Conservation (phyloP, 2,329 filamentous ascomycete species). For the Stemphylium lycopersici region DNA sequence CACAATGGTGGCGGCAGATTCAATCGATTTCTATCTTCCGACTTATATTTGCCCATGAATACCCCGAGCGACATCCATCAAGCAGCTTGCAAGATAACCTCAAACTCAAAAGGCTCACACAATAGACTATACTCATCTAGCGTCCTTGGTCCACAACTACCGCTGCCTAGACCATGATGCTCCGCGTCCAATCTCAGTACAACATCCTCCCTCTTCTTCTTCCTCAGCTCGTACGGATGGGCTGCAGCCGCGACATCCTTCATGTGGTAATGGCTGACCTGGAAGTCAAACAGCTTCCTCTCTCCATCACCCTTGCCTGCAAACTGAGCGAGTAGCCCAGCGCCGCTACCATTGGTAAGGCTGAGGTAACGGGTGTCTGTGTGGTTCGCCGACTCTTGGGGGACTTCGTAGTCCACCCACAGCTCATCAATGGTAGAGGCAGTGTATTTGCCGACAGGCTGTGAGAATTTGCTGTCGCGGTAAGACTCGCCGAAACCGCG, state of each 20-base stretch:
- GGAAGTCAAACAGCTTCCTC: conserved; percentile 54
- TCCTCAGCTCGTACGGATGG: conserved; percentile 68
- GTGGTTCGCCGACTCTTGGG: conserved; percentile 71
- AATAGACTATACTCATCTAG: conserved; percentile 50
- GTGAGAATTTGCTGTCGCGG: conserved; percentile 67
- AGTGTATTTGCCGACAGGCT: conserved; percentile 59
- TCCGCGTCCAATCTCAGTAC: conserved; percentile 65
- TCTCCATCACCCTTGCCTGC: conserved; percentile 23
- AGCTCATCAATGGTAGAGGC: conserved; percentile 55
- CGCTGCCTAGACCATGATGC: conserved; percentile 68
- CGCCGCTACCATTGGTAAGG: conserved; percentile 18
- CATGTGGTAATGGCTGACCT: conserved; percentile 60
- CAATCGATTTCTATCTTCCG: no score
- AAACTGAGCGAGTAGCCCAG: conserved; percentile 37
- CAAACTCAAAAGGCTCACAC: conserved; percentile 48
- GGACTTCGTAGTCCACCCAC: conserved; percentile 67
- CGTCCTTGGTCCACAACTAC: conserved; percentile 64
- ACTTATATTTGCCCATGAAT: background rate
- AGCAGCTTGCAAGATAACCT: conserved; percentile 30
- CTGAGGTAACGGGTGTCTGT: conserved; percentile 65
- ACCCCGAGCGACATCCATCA: background rate
- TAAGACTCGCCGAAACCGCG: conserved; percentile 71
- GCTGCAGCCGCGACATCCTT: conserved; percentile 62
- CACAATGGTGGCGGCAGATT: no score
- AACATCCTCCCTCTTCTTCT: conserved; percentile 60